Percentiles rank a stretch among this genome's conserved stretches.
These are phyloP conservation scores for Fulvia fulva DNA, from an alignment of 2,329 filamentous ascomycete genomes.

Conservation along the genomic window DNA sequence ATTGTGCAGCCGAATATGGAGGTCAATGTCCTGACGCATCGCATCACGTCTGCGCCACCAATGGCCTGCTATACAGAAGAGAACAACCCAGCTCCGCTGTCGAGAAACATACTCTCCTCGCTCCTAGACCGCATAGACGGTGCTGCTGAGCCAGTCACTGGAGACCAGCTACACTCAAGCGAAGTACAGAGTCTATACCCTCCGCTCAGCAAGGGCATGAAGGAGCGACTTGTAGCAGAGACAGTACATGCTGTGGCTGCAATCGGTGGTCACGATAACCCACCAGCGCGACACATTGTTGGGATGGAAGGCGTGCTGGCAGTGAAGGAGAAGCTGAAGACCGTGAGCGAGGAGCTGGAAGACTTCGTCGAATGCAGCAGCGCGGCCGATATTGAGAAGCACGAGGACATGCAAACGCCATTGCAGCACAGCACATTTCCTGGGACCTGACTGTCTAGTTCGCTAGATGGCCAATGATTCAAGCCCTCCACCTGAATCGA, in stretches of 20 bases:
- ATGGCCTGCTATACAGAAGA: conserved; percentile 66
- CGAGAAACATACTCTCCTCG: conserved; percentile 76
- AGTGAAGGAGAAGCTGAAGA: conserved; percentile 95
- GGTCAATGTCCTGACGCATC: conserved; percentile 80
- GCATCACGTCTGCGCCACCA: conserved; percentile 76
- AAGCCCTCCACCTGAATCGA: background rate
- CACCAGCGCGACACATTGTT: conserved; percentile 88
- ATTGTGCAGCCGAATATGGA: conserved; percentile 96
- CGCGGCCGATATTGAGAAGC: conserved; percentile 65
- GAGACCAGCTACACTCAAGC: conserved; percentile 45
- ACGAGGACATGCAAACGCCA: conserved; percentile 15
- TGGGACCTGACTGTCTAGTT: background rate
- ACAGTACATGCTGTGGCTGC: conserved; percentile 87
- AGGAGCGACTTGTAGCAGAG: conserved; percentile 74
- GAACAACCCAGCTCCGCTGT: conserved; percentile 70
- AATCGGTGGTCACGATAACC: conserved; percentile 93
- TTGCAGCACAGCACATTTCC: background rate
- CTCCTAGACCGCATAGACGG: conserved; percentile 66
- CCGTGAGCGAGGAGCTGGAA: conserved; percentile 90
- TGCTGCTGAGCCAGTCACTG: conserved; percentile 38
- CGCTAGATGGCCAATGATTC: background rate
- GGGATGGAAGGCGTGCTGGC: conserved; percentile 81
- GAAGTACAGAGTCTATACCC: conserved; percentile 68
- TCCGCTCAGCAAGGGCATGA: conserved; percentile 62
- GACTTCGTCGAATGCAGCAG: conserved; percentile 90